Evolutionary conservation across 352 stramenopile genomes (phyloP).

Genomic region (Plasmopara viticola): DNA sequence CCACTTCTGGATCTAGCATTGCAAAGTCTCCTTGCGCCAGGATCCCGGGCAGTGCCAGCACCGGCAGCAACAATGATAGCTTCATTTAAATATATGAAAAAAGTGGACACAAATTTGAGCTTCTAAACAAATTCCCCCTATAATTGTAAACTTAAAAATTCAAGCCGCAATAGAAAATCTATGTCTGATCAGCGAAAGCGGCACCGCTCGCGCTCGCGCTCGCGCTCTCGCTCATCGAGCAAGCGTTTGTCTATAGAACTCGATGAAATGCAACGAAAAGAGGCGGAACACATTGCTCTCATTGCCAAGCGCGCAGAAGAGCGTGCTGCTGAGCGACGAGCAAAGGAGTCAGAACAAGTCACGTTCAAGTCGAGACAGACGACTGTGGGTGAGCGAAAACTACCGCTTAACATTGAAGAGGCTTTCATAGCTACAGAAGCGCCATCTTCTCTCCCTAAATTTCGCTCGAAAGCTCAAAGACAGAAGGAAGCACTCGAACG

Average conservation of each 20-base stretch:
- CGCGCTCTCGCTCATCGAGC: conserved; percentile 24
- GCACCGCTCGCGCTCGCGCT: conserved; percentile 29
- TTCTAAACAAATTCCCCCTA: no score
- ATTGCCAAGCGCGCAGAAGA: conserved; percentile 71
- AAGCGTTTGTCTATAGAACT: conserved; percentile 11
- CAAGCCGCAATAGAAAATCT: neutral
- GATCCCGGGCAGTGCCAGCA: conserved; percentile 8
- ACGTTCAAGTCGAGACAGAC: conserved; percentile 3
- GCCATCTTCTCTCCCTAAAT: conserved; percentile 39
- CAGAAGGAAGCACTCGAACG: conserved; percentile 65
- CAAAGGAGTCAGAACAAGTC: conserved; percentile 14
- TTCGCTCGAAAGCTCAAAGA: conserved; percentile 76
- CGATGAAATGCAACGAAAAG: conserved; percentile 37
- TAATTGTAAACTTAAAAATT: neutral
- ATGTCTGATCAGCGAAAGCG: conserved; percentile 38
- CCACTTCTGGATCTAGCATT: conserved; percentile 26
- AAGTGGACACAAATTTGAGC: neutral
- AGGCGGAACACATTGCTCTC: conserved; percentile 62
- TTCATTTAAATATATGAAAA: conserved; percentile 1
- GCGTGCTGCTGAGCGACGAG: conserved; percentile 36
- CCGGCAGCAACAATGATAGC: neutral
- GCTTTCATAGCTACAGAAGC: neutral
- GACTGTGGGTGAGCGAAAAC: conserved; percentile 24
- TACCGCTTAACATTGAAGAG: conserved; percentile 28
- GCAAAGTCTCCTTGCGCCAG: conserved; percentile 31